Conservation (phyloP, 2,329 filamentous ascomycete species). For the Claviceps lovelessii region DNA sequence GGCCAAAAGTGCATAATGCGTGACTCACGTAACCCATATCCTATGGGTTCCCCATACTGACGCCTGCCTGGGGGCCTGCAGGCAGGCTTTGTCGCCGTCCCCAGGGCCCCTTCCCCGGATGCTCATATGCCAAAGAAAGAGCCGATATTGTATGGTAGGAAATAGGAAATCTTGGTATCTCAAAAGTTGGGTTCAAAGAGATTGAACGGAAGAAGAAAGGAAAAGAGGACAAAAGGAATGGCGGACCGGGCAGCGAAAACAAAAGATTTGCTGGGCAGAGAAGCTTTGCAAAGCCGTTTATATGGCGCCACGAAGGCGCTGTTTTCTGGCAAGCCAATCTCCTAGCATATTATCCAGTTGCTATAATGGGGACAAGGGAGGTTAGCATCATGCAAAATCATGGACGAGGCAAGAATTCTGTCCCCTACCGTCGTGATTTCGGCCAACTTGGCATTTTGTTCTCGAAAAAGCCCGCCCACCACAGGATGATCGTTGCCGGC, state of each 20-base stretch:
- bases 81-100: neutral
- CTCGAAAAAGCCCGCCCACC: slow-evolving; percentile 64
- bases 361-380: slow-evolving; percentile 16
- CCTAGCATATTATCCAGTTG: slow-evolving; percentile 80
- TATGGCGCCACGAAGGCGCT: slow-evolving; percentile 41
- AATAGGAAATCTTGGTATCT: slow-evolving; percentile 4
- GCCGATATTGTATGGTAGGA: neutral
- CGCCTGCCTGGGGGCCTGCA: neutral
- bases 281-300: slow-evolving; percentile 12
- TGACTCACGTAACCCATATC: neutral
- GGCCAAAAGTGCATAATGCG: neutral
- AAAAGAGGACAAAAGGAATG: neutral
- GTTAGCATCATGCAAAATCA: no score
- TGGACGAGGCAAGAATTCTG: neutral
- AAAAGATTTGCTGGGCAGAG: neutral
- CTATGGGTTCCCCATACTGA: neutral
- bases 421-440: slow-evolving; percentile 63
- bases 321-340: slow-evolving; percentile 62
- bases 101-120: neutral
- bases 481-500: slow-evolving; percentile 76
- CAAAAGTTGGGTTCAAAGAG: neutral
- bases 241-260: neutral
- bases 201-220: neutral
- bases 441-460: slow-evolving; percentile 72
- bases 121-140: slow-evolving; percentile 4